Evolutionary conservation across 352 stramenopile genomes (phyloP), one percentile per base, ranked within the genome.

Genomic region (Globisporangium cederbergense): DNA sequence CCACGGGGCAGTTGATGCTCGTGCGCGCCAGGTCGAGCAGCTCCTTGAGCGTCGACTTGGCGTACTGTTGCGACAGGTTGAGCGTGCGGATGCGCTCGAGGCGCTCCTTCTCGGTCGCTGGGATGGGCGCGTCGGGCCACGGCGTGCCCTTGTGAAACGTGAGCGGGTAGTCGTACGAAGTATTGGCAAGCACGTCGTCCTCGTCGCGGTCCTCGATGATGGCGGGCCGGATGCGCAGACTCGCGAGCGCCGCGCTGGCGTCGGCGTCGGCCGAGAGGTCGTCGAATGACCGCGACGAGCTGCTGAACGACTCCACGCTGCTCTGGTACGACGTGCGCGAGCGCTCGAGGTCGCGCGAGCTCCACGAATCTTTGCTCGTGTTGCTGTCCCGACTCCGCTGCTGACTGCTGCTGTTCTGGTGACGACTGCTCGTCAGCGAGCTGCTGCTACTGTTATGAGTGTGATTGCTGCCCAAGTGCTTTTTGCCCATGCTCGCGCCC

Each of bases 11-110:
- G 59, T 76, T 78, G 30, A 88, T 76, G 49, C 78, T 90, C 58
- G 79, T 83, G 58, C 78, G 65, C n/a, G 84, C 83, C 38, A 95
- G 68, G 30, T 91, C 77, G 38, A 95, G 70, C 58, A 93, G 70
- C 34, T 90, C 83, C 32, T 88, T 83, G 53, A 93, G 74, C 58
- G 83, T 67, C 16, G 82, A 82, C 57, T 90, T 87, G 52, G 83
- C 85, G 62, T 89, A 92, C 45, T 89, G 76, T 61, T 91, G 79
- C 42, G 85, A 89, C 32, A 95, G 74, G 63, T 91, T 90, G 55
- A 95, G 71, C 22, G 73, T 70, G 56, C 84, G 71, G 68, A 91
- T 89, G 50, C 75, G 66, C 52, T 81, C 58, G 7, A 95, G 50
- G 1, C 86, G 84, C 66, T 79, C 73, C 8, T 69, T 62, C 43